Base-by-base conservation (phyloP, 2,329 filamentous ascomycete genomes). In the Arthrobotrys entomopaga region DNA sequence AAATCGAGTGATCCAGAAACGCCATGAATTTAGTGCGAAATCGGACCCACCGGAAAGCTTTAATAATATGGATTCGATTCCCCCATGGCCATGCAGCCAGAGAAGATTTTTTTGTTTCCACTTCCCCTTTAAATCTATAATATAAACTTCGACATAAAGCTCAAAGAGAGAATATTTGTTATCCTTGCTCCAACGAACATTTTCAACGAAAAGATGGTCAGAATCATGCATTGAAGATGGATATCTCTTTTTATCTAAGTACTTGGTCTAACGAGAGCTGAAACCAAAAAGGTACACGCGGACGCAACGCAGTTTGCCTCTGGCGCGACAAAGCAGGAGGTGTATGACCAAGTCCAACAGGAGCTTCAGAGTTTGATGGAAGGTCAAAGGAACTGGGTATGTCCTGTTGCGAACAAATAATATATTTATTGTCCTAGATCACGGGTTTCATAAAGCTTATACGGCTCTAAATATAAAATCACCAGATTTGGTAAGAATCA, bases 371-470 rank as follows among this genome's bases (percentile, higher is more conserved):
- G 88, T 0, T 83, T 95, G 0, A 88, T 92, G 77, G 85, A 88
- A 22, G 90, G 85, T 5, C 91, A 94, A 80, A 85, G 88, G 58
- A 93, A 94, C 79, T 94, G 91, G 91, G 91, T 93, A 82, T 77
- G 85, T 72, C 50, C 43, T 38, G n/a, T 50, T n/a, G 24, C 26
- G 4, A 49, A 59, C 22, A 16, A n/a, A n/a, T n/a, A n/a, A n/a
- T n/a, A n/a, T n/a, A 10, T 42, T 11, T 26, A 43, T 48, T 49
- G 49, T 29, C 57, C 56, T 56, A 38, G 50, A 69, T 69, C 57
- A 69, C 65, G 65, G 42, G 65, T 60, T 69, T 69, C 57, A 60
- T 76, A 77, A 22, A 16, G 24, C 29, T 40, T 78, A 77, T 38
- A 16, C 11, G 16, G n/a, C 16, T 15, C 1, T 46, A 46, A 10